Base-by-base conservation (phyloP, 768 basidiomycete species). In the Glaciozyma martinii region DNA sequence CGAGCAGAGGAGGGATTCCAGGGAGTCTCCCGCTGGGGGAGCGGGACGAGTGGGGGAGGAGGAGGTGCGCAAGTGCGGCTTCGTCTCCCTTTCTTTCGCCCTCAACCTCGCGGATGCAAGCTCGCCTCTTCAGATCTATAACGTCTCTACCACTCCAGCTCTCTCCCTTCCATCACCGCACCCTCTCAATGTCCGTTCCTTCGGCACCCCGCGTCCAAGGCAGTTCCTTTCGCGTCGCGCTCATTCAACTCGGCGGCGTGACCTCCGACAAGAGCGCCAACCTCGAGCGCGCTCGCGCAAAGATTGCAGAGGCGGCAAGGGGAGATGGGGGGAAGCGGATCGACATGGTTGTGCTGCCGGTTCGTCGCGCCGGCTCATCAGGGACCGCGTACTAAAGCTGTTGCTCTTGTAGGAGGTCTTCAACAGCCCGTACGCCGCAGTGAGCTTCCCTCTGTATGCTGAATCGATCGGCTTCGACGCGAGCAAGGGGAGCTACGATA, bases 331-430 rank as follows among this genome's bases (percentile, higher is more conserved):
- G 76, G 21, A 76, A 73, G 29, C 89, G 85, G 77, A 86, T 89
- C 21, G 83, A 89, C 73, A 71, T 93, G 18, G 83, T 95, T 63
- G 90, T 94, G 7, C 79, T 95, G 29, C 91, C 91, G 89, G 82
- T 90, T 85, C 76, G 92, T 90, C 77, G 89, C 23, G 3, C 9
- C 54, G 3, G 32, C 32, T 16, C 32, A 9, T 32, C 27, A 29
- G 53, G 33, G 19, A 21, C 8, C 21, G 5, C 55, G 23, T 6
- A 5, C 55, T 32, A 4, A 13, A 10, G 15, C 33, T 13, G 33
- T 5, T n/a, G 33, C 9, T 23, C n/a, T 3, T 2, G 46, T 32
- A 76, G 72, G 79, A 80, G 67, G 77, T 79, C 67, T 80, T 79
- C 76, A 80, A 80, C 71, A 76, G 75, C 21, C 77, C 78, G 1